These are phyloP conservation scores for Colletotrichum sp. DNA, from an alignment of 2,329 filamentous ascomycete species.

Conservation along the genomic window DNA sequence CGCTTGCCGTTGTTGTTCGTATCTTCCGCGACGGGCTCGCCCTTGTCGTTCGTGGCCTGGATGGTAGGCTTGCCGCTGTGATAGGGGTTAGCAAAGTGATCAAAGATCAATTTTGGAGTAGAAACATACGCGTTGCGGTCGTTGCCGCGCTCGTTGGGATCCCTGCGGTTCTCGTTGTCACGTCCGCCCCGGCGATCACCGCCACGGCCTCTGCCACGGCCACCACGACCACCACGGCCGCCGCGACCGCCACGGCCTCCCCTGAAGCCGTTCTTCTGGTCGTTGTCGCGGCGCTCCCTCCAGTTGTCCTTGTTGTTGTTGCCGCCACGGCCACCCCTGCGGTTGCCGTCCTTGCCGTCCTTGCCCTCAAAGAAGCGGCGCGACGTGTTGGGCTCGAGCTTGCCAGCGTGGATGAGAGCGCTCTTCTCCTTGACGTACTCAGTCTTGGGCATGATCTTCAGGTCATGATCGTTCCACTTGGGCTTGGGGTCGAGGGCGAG, in stretches of 20 bases:
- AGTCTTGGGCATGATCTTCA: constrained; percentile 86
- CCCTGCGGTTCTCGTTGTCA: constrained; percentile 37
- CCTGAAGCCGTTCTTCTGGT: constrained; percentile 62
- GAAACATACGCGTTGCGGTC: constrained; percentile 36
- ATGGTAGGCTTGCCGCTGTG: constrained; percentile 44
- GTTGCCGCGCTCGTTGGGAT: constrained; percentile 31
- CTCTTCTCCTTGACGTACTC: constrained; percentile 84
- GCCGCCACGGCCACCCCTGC: constrained; percentile 38
- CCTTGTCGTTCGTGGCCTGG: constrained; percentile 46
- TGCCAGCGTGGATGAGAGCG: constrained; percentile 72
- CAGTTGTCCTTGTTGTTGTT: constrained; percentile 56
- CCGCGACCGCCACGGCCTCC: constrained; percentile 47
- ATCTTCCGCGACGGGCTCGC: constrained; percentile 30
- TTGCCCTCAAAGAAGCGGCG: constrained; percentile 55
- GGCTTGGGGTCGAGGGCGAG: constrained; percentile 80
- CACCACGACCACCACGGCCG: constrained; percentile 38
- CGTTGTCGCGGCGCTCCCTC: constrained; percentile 67
- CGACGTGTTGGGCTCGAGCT: constrained; percentile 62
- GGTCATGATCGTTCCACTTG: constrained; percentile 79
- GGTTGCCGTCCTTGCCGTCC: constrained; percentile 30
- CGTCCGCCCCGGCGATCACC: constrained; percentile 41
- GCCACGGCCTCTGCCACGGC: constrained; percentile 46
- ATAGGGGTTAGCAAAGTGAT: constrained; percentile 6
- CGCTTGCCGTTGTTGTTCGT: constrained; percentile 53
- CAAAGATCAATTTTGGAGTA: neutral